Conservation (phyloP, 1,139 yeast species). For the Saccharomyces hybrid region DNA sequence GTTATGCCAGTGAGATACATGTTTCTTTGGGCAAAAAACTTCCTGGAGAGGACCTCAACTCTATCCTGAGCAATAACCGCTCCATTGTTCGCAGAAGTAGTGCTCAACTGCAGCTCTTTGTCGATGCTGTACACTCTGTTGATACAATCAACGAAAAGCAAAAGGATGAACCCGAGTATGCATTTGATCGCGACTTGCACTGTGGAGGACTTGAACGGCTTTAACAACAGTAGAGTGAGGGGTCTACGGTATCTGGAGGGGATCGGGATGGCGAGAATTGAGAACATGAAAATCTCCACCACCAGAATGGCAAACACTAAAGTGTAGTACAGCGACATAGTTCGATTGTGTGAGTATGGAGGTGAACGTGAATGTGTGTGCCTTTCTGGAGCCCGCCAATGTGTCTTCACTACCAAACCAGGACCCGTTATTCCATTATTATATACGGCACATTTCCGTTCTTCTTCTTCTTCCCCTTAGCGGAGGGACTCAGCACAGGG, state of each 20-base stretch:
- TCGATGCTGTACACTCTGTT: conserved; percentile 73
- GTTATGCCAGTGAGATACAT: conserved; percentile 96
- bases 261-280: conserved; percentile 74
- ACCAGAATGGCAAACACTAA: conserved; percentile 63
- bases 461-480: background rate
- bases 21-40: conserved; percentile 94
- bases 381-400: background rate
- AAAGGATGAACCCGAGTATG: conserved; percentile 72
- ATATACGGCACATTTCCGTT: background rate
- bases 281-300: conserved; percentile 72
- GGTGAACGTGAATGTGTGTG: background rate
- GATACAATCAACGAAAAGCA: conserved; percentile 81
- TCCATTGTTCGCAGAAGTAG: conserved; percentile 6
- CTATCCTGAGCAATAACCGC: conserved; percentile 19
- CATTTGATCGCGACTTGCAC: conserved; percentile 76
- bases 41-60: conserved; percentile 43
- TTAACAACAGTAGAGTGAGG: conserved; percentile 53
- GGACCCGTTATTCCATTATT: background rate
- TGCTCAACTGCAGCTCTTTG: conserved; percentile 41
- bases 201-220: conserved; percentile 63
- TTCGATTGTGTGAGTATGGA: background rate
- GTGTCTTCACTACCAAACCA: background rate
- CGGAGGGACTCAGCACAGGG: background rate
- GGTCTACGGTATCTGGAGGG: conserved; percentile 70
- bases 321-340: conserved; percentile 29